Percentiles rank a stretch among this genome's conserved stretches.
phyloP scores from a whole-genome alignment of 2,329 filamentous ascomycete genomes.

The Fusarium annulatum region DNA sequence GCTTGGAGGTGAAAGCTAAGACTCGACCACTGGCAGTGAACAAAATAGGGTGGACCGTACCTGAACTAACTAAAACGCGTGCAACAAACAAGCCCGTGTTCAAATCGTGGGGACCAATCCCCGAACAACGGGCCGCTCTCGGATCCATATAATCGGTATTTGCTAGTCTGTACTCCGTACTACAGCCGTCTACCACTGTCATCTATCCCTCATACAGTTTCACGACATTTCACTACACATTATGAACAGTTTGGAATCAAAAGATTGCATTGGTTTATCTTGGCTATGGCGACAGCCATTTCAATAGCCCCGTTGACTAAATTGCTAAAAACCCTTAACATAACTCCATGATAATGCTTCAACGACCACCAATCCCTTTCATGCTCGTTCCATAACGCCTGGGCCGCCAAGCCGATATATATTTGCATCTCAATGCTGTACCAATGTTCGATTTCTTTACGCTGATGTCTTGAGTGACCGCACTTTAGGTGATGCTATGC shows the following conservation, averaged over 20 bases:
- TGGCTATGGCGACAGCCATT: neutral
- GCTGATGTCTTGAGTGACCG: constrained; percentile 51
- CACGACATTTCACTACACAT: neutral
- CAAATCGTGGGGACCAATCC: constrained; percentile 33
- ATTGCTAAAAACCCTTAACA: constrained; percentile 9
- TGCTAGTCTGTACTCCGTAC: neutral
- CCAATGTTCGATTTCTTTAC: constrained; percentile 22
- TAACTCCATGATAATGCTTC: constrained; percentile 36
- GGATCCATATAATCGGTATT: constrained; percentile 31
- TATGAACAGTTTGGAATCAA: neutral
- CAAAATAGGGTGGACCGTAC: constrained; percentile 22
- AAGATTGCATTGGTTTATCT: neutral
- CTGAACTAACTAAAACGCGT: neutral
- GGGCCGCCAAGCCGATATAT: constrained; percentile 14
- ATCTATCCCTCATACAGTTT: neutral
- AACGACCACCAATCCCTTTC: constrained; percentile 16
- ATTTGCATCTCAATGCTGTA: neutral
- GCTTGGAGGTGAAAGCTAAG: constrained; percentile 10
- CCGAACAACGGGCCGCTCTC: constrained; percentile 33
- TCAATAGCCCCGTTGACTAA: constrained; percentile 1
- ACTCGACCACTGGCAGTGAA: neutral
- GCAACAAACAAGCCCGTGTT: constrained; percentile 1
- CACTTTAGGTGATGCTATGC: constrained; percentile 53
- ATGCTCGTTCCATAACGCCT: constrained; percentile 36
- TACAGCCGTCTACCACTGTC: neutral